Base-by-base conservation (phyloP, 2,329 filamentous ascomycete species). In the Ilyonectria destructans region DNA sequence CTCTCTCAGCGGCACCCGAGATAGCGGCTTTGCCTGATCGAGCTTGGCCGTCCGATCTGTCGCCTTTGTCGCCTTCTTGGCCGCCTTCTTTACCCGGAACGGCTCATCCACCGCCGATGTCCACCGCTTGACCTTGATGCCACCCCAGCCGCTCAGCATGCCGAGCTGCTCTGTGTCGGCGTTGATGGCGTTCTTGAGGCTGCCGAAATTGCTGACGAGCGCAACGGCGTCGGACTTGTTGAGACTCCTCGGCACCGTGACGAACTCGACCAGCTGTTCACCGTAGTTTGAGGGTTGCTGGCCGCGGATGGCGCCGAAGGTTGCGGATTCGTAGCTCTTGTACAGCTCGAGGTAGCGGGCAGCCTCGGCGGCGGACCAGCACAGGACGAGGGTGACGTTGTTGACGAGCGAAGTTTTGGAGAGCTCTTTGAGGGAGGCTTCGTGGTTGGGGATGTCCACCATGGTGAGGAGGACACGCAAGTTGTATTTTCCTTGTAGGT, bases 201-300 rank as follows among this genome's bases (percentile, higher is more conserved):
- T 97, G 26, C 96, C 96, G 84, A 98, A 99, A 58, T 94, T 95
- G 73, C 93, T 93, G 40, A 98, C 95, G 58, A 99, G 83, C 31
- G 93, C 93, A 10, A 98, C 90, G 0, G 96, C 95, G 82, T 99
- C 96, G 1, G 95, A 95, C 81, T 97, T 98, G 82, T 98, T 98
- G 78, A 99, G 90, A 70, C 92, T 93, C 65, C 95, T 86, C 3
- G 96, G 96, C 2, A 94, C 91, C 0, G 96, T 99, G 58, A 98
- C 91, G 77, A 99, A 98, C 73, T 98, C 96, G 9, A 96, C 91
- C 67, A 99, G 87, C 67, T 92, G 92, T 75, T 98, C 95, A 6
- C 93, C 90, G 77, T 98, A 98, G 60, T 90, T 91, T 21, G 91
- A 92, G 2, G 93, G 90, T 81, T 97, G 95, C 74, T 94, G 92